Evolutionary conservation across 805 yeast genomes (phyloP), one percentile per base, ranked within the genome.

Genomic region (Hanseniaspora clermontiae): DNA sequence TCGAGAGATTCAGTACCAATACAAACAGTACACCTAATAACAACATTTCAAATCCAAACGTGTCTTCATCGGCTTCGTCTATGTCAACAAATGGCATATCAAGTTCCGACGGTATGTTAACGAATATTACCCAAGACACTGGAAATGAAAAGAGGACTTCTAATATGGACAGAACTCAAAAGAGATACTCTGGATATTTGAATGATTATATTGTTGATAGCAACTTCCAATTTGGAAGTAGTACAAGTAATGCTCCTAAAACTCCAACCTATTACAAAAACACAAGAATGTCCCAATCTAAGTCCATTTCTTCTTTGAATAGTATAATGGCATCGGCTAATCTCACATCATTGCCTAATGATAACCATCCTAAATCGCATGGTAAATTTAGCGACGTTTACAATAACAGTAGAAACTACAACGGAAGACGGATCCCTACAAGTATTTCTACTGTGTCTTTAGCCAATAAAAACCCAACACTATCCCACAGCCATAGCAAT

Each of bases 401-500:
- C 45, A 51, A 38, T 39, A 40, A 48, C 29, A 54, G 11, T 32
- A 27, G 50, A 39, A 47, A 17, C 48, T 3, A 20, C 10, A 48
- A 45, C 42, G 37, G 48, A 34, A 47, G 51, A 32, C 42, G 51
- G 38, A 27, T 47, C 24, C 42, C 57, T 1, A 8, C 15, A 15
- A 31, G 34, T 37, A 15, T 24, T 20, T 49, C 58, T 32, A 46
- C 36, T 17, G 43, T 38, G 24, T 45, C 56, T 11, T 20, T 52
- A 12, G 48, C 48, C 11, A 45, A n/a, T 31, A 38, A 55, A 17
- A 43, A 32, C 24, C 32, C 24, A 9, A 17, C 29, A 14, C 31
- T 53, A 19, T 57, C 64, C 6, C 64, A 64, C 52, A 60, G 62
- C 20, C 59, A 65, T 5, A 62, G 66, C 1, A 55, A 59, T 24